These are phyloP conservation scores for Trichophyton simii DNA, from an alignment of 2,329 filamentous ascomycete species.

Conservation along the genomic window DNA sequence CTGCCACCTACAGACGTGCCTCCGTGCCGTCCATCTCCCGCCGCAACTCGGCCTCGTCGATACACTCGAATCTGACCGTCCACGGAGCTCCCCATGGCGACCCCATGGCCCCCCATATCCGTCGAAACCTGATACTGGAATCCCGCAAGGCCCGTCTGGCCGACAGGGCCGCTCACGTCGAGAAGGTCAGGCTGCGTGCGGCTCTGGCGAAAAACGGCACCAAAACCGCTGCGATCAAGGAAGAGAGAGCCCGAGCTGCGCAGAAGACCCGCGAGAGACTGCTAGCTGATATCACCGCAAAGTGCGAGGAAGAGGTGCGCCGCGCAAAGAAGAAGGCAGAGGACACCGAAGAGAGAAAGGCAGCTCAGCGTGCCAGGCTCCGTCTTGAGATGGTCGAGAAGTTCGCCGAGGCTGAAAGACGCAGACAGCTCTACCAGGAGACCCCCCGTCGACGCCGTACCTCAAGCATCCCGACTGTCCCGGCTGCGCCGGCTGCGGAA, in stretches of 20 bases:
- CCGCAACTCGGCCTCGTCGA: constrained; percentile 52
- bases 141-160: constrained; percentile 51
- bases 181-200: constrained; percentile 52
- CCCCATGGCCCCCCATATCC: constrained; percentile 52
- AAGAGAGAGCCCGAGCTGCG: constrained; percentile 51
- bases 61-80: constrained; percentile 48
- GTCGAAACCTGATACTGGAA: constrained; percentile 53
- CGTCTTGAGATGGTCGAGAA: constrained; percentile 53
- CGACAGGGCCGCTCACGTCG: constrained; percentile 52
- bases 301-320: constrained; percentile 53
- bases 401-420: constrained; percentile 49
- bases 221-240: constrained; percentile 40
- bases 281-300: constrained; percentile 51
- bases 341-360: constrained; percentile 52
- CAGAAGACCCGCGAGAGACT: constrained; percentile 52
- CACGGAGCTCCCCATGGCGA: constrained; percentile 31
- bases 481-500: constrained; percentile 21
- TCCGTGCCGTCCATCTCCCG: constrained; percentile 49
- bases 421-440: constrained; percentile 39
- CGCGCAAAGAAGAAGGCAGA: constrained; percentile 55
- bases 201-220: constrained; percentile 49
- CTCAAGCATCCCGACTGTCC: constrained; percentile 39
- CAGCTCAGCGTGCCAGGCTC: constrained; percentile 47
- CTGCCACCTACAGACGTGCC: constrained; percentile 44
- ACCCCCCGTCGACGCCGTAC: constrained; percentile 40